Conservation (phyloP, 495 filamentous ascomycete species). For the Talaromyces adpressus region DNA sequence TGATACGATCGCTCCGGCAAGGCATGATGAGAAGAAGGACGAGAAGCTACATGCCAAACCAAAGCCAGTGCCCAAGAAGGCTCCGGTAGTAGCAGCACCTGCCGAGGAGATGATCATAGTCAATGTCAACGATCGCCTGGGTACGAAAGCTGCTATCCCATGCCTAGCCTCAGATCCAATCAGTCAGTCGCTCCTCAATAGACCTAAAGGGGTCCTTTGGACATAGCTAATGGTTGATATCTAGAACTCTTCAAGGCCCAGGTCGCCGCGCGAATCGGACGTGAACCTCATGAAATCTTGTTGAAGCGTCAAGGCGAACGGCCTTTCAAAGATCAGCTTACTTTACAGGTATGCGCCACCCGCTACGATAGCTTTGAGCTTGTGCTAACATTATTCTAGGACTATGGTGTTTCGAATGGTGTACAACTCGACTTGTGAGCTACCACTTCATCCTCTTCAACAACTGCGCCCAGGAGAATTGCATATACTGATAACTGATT, state of each 20-base stretch:
- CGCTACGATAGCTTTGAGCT: background rate
- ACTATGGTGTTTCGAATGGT: slow-evolving; percentile 85
- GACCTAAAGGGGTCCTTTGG: background rate
- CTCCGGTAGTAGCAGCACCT: slow-evolving; percentile 33
- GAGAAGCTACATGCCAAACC: slow-evolving; percentile 19
- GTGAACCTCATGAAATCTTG: slow-evolving; percentile 83
- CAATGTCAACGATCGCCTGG: slow-evolving; percentile 83
- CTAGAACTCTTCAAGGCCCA: slow-evolving; percentile 75
- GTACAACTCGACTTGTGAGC: slow-evolving; percentile 76
- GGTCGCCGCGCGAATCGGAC: slow-evolving; percentile 79
- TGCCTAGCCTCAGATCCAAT: slow-evolving; percentile 77
- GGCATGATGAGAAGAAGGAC: background rate
- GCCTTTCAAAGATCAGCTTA: slow-evolving; percentile 85
- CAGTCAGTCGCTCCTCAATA: slow-evolving; percentile 28
- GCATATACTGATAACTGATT: slow-evolving; percentile 18
- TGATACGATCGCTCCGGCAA: slow-evolving; percentile 8
- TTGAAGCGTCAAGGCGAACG: slow-evolving; percentile 85
- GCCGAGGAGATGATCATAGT: slow-evolving; percentile 84
- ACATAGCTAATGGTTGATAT: slow-evolving; percentile 14
- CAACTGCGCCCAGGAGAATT: background rate
- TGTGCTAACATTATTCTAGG: slow-evolving; percentile 44
- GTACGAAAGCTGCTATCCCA: slow-evolving; percentile 84
- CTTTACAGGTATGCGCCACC: slow-evolving; percentile 14
- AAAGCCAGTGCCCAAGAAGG: slow-evolving; percentile 27
- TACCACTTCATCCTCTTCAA: slow-evolving; percentile 10